phyloP scores from a whole-genome alignment of 306 rosid genomes.

The Fagus sylvatica region DNA sequence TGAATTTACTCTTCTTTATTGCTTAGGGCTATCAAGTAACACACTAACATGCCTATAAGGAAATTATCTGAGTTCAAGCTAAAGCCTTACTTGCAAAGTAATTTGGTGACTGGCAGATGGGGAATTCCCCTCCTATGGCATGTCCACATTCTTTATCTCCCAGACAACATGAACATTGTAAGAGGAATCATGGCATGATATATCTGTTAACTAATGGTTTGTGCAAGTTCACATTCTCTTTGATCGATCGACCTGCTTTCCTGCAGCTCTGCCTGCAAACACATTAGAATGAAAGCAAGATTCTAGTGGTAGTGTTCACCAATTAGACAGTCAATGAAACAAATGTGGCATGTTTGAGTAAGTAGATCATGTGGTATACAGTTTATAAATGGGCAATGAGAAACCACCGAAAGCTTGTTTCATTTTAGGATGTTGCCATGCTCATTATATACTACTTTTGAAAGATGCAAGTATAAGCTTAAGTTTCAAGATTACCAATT shows the following conservation, averaged over 20 bases:
- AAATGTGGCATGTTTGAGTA: constrained; percentile 17
- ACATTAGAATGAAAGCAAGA: constrained; percentile 8
- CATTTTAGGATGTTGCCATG: constrained; percentile 2
- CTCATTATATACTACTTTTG: background rate
- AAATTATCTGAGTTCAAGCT: background rate
- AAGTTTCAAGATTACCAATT: constrained; percentile 54
- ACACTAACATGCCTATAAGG: background rate
- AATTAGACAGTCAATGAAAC: constrained; percentile 16
- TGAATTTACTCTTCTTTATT: background rate
- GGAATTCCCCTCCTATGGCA: constrained; percentile 13
- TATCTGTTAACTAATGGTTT: background rate
- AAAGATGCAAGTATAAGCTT: constrained; percentile 16
- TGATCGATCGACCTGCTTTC: constrained; percentile 29
- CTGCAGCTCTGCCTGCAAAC: constrained; percentile 48
- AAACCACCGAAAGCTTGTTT: background rate
- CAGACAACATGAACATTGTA: constrained; percentile 6
- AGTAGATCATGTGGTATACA: background rate
- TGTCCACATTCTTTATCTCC: constrained; percentile 2
- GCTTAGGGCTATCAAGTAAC: background rate
- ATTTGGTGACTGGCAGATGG: constrained; percentile 19
- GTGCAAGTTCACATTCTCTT: constrained; percentile 29
- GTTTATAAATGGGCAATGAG: constrained; percentile 16
- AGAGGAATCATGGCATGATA: constrained; percentile 19
- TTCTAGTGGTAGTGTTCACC: background rate
- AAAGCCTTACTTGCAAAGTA: constrained; percentile 34